phyloP scores from a whole-genome alignment of 2,329 filamentous ascomycete genomes.

The Fusarium sp. region DNA sequence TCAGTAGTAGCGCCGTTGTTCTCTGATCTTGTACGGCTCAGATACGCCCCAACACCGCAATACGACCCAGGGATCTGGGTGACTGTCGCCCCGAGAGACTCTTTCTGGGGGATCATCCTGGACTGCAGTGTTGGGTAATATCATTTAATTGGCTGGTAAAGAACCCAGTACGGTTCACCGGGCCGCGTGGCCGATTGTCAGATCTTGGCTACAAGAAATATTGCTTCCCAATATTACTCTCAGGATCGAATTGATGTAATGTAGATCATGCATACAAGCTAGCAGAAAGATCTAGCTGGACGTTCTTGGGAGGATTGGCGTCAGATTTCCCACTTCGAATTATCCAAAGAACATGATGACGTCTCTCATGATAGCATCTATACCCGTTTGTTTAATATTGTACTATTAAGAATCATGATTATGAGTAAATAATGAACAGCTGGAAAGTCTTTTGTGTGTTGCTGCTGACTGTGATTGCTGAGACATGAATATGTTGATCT shows the following conservation, averaged over 20 bases:
- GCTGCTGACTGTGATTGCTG: not conserved
- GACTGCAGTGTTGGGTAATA: slow-evolving; percentile 21
- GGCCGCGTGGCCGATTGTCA: slow-evolving; percentile 34
- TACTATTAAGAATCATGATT: slow-evolving; percentile 15
- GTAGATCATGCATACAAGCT: slow-evolving; percentile 12
- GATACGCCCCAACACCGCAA: not conserved
- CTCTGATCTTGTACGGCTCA: not conserved
- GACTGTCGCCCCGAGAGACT: slow-evolving; percentile 17
- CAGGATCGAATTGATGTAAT: slow-evolving; percentile 19
- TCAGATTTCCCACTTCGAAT: slow-evolving; percentile 21
- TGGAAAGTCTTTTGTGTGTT: not conserved
- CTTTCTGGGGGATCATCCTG: slow-evolving; percentile 24
- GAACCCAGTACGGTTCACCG: slow-evolving; percentile 31
- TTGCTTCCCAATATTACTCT: slow-evolving; percentile 1
- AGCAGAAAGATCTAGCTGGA: slow-evolving; percentile 2
- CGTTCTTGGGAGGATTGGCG: slow-evolving; percentile 10
- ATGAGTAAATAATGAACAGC: not conserved
- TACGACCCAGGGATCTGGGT: slow-evolving; percentile 11
- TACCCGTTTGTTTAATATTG: slow-evolving; percentile 39
- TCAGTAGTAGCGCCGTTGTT: not conserved
- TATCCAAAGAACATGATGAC: slow-evolving; percentile 35
- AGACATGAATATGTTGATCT: not conserved
- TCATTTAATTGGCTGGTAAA: slow-evolving; percentile 31
- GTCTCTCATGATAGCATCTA: slow-evolving; percentile 36
- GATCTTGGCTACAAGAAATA: slow-evolving; percentile 12